Conservation (phyloP, 2,329 filamentous ascomycete species). For the Phialocephala sp. region DNA sequence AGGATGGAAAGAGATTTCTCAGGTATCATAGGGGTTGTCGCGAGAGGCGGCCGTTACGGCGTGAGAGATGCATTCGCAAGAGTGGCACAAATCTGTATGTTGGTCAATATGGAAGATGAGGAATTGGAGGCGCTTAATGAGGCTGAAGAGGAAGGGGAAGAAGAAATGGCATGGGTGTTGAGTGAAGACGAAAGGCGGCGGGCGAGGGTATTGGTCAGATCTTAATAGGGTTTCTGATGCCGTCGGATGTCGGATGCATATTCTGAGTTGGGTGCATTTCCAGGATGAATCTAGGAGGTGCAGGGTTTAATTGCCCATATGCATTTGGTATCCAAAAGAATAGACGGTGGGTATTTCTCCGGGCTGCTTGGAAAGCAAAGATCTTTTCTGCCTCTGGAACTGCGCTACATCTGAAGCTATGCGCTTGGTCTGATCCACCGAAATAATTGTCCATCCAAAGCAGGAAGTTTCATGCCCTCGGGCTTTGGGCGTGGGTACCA, state of each 20-base stretch:
- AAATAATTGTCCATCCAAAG: neutral
- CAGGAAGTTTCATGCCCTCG: neutral
- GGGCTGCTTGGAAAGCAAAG: neutral
- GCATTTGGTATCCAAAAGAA: neutral
- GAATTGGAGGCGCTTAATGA: conserved; percentile 83
- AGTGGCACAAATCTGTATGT: conserved; percentile 80
- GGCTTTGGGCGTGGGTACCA: no score
- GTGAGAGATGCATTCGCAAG: conserved; percentile 78
- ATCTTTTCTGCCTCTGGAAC: neutral
- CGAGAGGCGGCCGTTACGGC: conserved; percentile 73
- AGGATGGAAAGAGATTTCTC: conserved; percentile 84
- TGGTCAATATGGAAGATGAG: conserved; percentile 94
- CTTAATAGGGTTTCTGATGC: neutral
- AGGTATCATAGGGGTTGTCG: conserved; percentile 72
- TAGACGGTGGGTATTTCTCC: neutral
- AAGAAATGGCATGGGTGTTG: conserved; percentile 74
- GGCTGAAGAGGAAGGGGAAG: conserved; percentile 57
- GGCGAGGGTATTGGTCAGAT: conserved; percentile 70
- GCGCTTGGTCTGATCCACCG: neutral
- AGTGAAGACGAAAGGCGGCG: conserved; percentile 75
- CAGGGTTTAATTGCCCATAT: neutral
- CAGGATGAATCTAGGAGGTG: neutral
- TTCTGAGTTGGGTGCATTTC: neutral
- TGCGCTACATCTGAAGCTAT: neutral
- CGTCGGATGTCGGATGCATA: neutral